Base-by-base conservation (phyloP, 352 stramenopile species). In the Phytophthora vignae region DNA sequence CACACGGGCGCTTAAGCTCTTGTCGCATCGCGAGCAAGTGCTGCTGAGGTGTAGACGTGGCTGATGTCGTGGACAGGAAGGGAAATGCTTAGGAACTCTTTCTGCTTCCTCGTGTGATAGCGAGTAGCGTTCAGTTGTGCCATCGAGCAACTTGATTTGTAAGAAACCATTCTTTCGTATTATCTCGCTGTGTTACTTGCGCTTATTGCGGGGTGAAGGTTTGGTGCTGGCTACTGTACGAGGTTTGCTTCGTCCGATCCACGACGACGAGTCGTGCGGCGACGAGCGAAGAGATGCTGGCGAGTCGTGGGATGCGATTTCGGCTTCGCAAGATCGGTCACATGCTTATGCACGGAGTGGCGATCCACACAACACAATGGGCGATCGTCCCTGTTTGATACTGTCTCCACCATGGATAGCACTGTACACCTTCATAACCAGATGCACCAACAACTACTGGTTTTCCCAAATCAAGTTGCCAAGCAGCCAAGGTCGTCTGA, bases 1-100 rank as follows among this genome's bases (percentile, higher is more conserved):
- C 76, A 83, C 66, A 69, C 74, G 64, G 77, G 81, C 64, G 76
- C 77, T 38, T 75, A 67, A 70, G 19, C 54, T 44, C 57, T 60
- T 69, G 53, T 71, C 60, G 40, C 56, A 75, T 67, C 60, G 50
- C 29, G 61, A 65, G 44, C 61, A 55, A 52, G 66, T 54, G 59
- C 22, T 64, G 59, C 66, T 55, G 52, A 73, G 49, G 55, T 73
- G 66, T 75, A 75, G 68, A 65, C 60, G 49, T 65, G 67, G 21
- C 54, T 42, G 11, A 58, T 21, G 31, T 68, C 38, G 64, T 71
- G 33, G 61, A 69, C 42, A 27, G 55, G 36, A 59, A 25, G 44
- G 14, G 11, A 29, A 29, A 29, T 29, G 25, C 25, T 29, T 29
- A 29, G 25, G 25, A 33, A 11, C 15, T 8, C 8, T 7, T 60